phyloP scores from a whole-genome alignment of 345 rosid genomes.

The Eucalyptus sp. region DNA sequence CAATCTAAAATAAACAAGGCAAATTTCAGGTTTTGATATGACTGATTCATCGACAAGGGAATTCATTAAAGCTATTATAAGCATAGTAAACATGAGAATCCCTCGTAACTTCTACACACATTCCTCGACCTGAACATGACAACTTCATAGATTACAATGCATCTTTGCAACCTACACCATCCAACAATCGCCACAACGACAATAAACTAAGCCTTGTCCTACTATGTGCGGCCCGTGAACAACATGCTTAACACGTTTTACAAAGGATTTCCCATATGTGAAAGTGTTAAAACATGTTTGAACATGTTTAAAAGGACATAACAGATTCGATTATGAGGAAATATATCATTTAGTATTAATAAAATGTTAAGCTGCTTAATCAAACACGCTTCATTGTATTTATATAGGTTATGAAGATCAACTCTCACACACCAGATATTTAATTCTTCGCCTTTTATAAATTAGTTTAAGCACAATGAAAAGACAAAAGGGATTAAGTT shows the following conservation, averaged over 20 bases:
- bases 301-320: neutral
- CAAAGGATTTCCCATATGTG: neutral
- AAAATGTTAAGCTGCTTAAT: neutral
- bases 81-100: neutral
- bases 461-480: neutral
- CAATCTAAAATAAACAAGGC: constrained; percentile 24
- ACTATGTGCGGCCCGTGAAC: neutral
- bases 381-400: neutral
- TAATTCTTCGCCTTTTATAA: neutral
- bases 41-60: neutral
- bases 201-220: neutral
- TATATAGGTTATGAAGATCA: neutral
- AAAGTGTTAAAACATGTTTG: neutral
- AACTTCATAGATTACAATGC: neutral
- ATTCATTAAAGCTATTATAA: neutral
- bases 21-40: neutral
- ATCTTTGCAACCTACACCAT: neutral
- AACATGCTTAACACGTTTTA: neutral
- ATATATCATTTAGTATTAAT: neutral
- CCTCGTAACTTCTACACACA: neutral
- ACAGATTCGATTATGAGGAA: neutral
- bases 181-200: neutral
- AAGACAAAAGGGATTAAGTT: neutral
- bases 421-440: neutral
- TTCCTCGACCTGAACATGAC: neutral